Evolutionary conservation across 768 basidiomycete species (phyloP).

Genomic region (Hortiboletus flavorubellus): DNA sequence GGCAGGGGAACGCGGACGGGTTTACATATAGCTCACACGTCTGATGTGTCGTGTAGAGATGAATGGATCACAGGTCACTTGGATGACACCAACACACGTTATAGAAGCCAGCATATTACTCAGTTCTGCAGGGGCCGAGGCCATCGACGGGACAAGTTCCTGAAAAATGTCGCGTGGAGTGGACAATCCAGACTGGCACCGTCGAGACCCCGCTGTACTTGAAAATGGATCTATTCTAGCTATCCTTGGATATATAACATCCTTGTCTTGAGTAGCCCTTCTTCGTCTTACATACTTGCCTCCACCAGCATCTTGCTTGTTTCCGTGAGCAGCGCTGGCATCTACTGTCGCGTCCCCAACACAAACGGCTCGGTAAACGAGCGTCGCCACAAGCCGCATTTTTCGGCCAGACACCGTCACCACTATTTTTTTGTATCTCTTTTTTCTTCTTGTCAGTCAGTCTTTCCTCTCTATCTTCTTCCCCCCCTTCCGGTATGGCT

Average conservation of each 20-base stretch:
- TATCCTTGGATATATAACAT: conserved; percentile 20
- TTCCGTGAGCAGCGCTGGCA: conserved; percentile 15
- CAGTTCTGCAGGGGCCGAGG: conserved; percentile 13
- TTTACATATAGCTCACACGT: conserved; percentile 15
- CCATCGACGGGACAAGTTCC: conserved; percentile 15
- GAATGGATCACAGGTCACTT: conserved; percentile 24
- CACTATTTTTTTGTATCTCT: conserved; percentile 14
- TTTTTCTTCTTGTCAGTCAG: conserved; percentile 9
- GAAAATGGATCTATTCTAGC: conserved; percentile 6
- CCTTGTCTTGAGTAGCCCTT: conserved; percentile 1
- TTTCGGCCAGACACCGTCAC: conserved; percentile 17
- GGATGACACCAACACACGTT: conserved; percentile 21
- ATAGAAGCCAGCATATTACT: conserved; percentile 28
- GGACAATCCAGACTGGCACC: conserved; percentile 21
- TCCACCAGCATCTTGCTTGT: not conserved
- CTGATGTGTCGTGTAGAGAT: conserved; percentile 11
- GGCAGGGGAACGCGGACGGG: not conserved
- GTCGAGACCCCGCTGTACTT: conserved; percentile 30
- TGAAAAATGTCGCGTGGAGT: conserved; percentile 22
- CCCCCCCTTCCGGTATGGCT: conserved; percentile 25
- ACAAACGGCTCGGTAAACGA: conserved; percentile 32
- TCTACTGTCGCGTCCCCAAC: conserved; percentile 15
- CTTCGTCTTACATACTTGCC: conserved; percentile 1
- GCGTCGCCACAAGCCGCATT: conserved; percentile 23
- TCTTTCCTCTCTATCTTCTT: not conserved